Evolutionary conservation across 1,284 basidiomycete species (phyloP), one percentile per base, ranked within the genome.

Genomic region (Rhodotorula sp.): DNA sequence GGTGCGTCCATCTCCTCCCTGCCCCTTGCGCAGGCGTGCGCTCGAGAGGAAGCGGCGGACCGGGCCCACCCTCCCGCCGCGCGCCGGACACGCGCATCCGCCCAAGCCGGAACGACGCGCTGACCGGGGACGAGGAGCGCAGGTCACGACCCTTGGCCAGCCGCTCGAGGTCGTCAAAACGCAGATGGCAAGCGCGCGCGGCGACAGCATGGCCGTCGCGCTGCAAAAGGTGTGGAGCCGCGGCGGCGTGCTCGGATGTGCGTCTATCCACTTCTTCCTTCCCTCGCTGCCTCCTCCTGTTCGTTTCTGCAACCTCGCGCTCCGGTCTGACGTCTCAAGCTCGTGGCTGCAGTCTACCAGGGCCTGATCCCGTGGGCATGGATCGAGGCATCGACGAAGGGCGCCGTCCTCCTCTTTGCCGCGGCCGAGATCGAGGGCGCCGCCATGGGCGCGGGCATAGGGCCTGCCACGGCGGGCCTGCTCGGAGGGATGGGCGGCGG

Each of bases 331-430:
- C 44, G 39, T 41, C 8, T n/a, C 10, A 7, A 1, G 15, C 25
- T 3, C 37, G 29, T 21, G 21, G n/a, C 13, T 50, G 61, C 72
- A 79, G 78, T 97, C 85, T 99, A 94, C 84, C 97, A 99, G 84
- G 97, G 97, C 78, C 88, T 99, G 70, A 99, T 99, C 81, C 97
- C 96, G 79, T 99, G 96, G 93, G 97, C 97, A 39, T 99, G 97
- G 97, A 97, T 99, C 80, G 97, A 99, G 83, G 97, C 96, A 2
- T 97, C 95, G 1, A 99, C 97, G 5, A 99, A 99, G 82, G 97
- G 97, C 64, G 97, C 87, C 66, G 97, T 99, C 51, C 86, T 99
- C 51, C 86, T 99, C 73, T 99, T 99, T 84, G 90, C 95, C 41
- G 94, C 96, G 34, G 91, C 94, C 6, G 97, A 98, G 82, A 91